A percentile compares a stretch with the other conserved stretches of the same genome.
phyloP scores from a whole-genome alignment of 768 basidiomycete genomes.

The Glaciozyma martinii region DNA sequence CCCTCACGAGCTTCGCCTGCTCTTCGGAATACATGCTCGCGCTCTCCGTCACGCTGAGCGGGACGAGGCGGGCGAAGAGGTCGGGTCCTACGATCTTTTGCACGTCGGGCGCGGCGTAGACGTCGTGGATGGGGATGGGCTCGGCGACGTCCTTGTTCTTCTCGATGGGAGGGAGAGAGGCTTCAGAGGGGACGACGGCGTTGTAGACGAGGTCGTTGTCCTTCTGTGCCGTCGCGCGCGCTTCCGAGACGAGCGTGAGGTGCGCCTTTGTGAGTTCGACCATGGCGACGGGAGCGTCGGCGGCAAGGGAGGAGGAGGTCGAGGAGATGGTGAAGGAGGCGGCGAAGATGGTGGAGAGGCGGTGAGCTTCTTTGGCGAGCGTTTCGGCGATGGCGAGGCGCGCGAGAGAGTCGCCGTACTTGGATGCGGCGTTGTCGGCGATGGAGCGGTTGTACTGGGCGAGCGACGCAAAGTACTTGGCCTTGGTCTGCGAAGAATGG shows the following conservation, averaged over 20 bases:
- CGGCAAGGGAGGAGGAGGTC: constrained; percentile 53
- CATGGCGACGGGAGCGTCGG: constrained; percentile 73
- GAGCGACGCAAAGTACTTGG: constrained; percentile 77
- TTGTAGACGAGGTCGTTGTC: constrained; percentile 99
- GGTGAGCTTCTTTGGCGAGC: constrained; percentile 71
- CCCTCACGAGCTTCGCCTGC: constrained; percentile 87
- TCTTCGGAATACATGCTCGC: constrained; percentile 97
- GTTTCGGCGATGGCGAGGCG: constrained; percentile 68
- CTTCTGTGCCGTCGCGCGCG: constrained; percentile 61
- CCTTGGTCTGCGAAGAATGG: constrained; percentile 57
- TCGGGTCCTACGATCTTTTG: constrained; percentile 91
- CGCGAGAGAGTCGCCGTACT: constrained; percentile 77
- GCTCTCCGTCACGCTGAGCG: constrained; percentile 88
- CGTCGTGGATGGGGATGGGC: constrained; percentile 85
- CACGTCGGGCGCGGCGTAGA: constrained; percentile 81
- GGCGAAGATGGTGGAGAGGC: constrained; percentile 58
- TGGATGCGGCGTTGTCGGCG: constrained; percentile 63
- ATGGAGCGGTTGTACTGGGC: constrained; percentile 78
- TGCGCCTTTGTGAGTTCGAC: constrained; percentile 77
- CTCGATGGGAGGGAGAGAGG: constrained; percentile 71
- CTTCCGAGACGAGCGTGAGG: constrained; percentile 63
- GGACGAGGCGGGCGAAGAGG: constrained; percentile 76
- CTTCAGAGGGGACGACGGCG: constrained; percentile 67
- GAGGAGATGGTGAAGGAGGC: constrained; percentile 54
- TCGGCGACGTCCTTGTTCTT: constrained; percentile 65